Conservation (phyloP, 2,329 filamentous ascomycete genomes). For the Fusarium sp. region DNA sequence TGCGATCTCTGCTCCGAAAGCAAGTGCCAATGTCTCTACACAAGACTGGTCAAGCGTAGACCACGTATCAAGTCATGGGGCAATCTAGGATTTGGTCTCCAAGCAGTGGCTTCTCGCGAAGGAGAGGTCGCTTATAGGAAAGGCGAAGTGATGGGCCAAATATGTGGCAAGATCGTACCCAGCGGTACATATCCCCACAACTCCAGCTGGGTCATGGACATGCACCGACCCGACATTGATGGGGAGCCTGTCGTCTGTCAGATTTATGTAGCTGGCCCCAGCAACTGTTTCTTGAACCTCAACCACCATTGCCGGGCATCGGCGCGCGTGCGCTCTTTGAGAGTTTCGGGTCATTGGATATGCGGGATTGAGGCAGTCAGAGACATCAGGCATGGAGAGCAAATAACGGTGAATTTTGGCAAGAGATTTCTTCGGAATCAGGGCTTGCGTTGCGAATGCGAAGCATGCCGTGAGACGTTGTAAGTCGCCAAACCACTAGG, state of each 20-base stretch:
- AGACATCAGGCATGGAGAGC: not conserved
- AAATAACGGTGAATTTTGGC: not conserved
- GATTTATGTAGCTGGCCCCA: not conserved
- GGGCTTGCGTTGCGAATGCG: conserved; percentile 3
- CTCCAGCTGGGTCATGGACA: conserved; percentile 1
- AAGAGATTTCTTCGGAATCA: conserved; percentile 5
- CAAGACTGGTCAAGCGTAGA: not conserved
- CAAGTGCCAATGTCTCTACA: not conserved
- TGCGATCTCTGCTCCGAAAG: not conserved
- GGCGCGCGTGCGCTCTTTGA: not conserved
- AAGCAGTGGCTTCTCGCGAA: not conserved
- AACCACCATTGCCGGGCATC: not conserved
- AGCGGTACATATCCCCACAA: conserved; percentile 3
- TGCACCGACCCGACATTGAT: not conserved
- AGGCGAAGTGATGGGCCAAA: not conserved
- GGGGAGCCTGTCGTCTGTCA: not conserved
- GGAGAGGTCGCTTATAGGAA: not conserved
- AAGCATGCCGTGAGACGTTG: not conserved
- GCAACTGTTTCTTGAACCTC: not conserved
- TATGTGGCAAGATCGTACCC: not conserved
- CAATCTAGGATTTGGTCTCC: not conserved
- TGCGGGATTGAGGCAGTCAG: not conserved
- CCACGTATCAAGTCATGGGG: conserved; percentile 4
- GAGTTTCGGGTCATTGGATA: not conserved
- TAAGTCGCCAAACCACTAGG: not conserved